phyloP scores from a whole-genome alignment of 192 early-diverging fungal genomes.

The Entomortierella beljakovae region DNA sequence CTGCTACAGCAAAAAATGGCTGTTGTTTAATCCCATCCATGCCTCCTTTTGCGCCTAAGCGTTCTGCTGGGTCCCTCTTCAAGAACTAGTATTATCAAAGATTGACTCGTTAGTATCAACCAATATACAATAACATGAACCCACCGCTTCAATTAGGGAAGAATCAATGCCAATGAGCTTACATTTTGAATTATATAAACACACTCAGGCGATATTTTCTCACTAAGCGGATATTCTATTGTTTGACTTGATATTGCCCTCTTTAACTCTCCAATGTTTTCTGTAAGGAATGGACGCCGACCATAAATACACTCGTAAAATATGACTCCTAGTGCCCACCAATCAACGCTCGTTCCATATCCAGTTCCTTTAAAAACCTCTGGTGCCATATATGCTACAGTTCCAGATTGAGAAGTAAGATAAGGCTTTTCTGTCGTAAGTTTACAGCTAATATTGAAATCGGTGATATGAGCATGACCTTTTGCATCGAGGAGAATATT shows the following conservation, averaged over 20 bases:
- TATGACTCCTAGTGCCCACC: constrained; percentile 94
- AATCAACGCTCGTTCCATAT: constrained; percentile 92
- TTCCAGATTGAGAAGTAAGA: constrained; percentile 90
- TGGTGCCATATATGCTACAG: constrained; percentile 93
- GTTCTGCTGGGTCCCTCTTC: constrained; percentile 33
- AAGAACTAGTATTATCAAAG: constrained; percentile 17
- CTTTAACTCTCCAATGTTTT: constrained; percentile 34
- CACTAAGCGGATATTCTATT: constrained; percentile 36
- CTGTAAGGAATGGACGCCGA: constrained; percentile 37
- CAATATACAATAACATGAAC: background rate
- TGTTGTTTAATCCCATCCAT: constrained; percentile 53
- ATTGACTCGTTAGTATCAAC: background rate
- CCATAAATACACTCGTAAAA: constrained; percentile 89
- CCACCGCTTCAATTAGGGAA: too few relatives aligned
- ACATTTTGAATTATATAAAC: constrained; percentile 30
- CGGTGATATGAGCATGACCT: constrained; percentile 92
- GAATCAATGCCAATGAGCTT: too few relatives aligned
- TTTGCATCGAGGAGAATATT: constrained; percentile 81
- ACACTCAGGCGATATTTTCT: constrained; percentile 35
- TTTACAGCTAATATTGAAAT: constrained; percentile 95
- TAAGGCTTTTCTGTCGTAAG: constrained; percentile 64
- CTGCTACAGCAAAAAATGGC: constrained; percentile 57
- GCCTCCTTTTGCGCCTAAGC: constrained; percentile 25
- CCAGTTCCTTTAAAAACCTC: constrained; percentile 77
- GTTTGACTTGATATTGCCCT: constrained; percentile 28